Evolutionary conservation across 1,284 basidiomycete species (phyloP).

Genomic region (Testicularia cyperi): DNA sequence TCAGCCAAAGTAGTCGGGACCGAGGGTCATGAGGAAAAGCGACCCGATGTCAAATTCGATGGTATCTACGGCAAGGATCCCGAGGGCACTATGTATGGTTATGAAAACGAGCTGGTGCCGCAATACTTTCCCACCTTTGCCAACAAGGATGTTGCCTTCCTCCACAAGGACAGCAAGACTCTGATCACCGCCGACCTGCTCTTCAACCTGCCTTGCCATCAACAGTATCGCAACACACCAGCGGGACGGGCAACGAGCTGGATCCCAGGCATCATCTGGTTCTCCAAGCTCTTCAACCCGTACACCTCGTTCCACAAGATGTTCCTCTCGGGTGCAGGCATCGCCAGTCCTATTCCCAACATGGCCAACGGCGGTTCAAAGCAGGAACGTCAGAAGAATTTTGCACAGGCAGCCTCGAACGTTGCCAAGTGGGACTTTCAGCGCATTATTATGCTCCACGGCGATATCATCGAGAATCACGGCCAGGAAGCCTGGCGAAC

Average conservation of each 20-base stretch:
- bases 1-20: conserved; percentile 62
- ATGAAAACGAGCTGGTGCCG: conserved; percentile 38
- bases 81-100: conserved; percentile 33
- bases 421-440: conserved; percentile 83
- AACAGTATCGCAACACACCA: conserved; percentile 66
- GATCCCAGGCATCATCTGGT: conserved; percentile 44
- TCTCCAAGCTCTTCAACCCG: conserved; percentile 35
- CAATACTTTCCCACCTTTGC: conserved; percentile 75
- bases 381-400: conserved; percentile 35
- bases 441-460: conserved; percentile 88
- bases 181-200: conserved; percentile 84
- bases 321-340: conserved; percentile 37
- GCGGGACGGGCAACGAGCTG: conserved; percentile 28
- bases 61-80: conserved; percentile 49
- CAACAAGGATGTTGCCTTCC: conserved; percentile 87
- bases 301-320: conserved; percentile 27
- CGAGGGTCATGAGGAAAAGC: conserved; percentile 60
- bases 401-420: conserved; percentile 65
- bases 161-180: conserved; percentile 75
- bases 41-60: conserved; percentile 62
- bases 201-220: conserved; percentile 81
- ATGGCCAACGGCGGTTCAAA: conserved; percentile 58
- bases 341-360: conserved; percentile 23
- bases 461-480: conserved; percentile 78
- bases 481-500: conserved; percentile 71